These are phyloP conservation scores for Eutypella sp. DNA, from an alignment of 2,329 filamentous ascomycete genomes.

Conservation along the genomic window DNA sequence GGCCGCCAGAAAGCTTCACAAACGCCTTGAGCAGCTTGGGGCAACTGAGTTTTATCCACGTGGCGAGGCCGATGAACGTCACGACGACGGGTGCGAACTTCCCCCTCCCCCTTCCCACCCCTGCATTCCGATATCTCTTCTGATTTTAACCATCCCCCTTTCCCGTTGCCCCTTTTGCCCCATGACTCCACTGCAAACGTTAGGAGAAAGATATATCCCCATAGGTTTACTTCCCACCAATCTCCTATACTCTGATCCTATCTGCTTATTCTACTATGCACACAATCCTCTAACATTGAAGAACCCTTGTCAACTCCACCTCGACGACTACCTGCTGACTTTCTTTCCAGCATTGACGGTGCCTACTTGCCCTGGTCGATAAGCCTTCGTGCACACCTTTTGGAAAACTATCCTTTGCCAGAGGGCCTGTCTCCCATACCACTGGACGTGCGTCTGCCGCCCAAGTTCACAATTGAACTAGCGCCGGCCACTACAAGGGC, in stretches of 20 bases:
- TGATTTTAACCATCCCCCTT: slow-evolving; percentile 8
- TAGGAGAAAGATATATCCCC: too few relatives aligned
- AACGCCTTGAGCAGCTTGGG: slow-evolving; percentile 77
- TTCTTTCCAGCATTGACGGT: slow-evolving; percentile 63
- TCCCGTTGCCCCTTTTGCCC: slow-evolving; percentile 1
- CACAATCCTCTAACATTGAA: not conserved
- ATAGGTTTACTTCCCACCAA: too few relatives aligned
- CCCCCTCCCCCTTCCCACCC: slow-evolving; percentile 13
- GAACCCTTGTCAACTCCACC: not conserved
- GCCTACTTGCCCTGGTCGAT: slow-evolving; percentile 74
- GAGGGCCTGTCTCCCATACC: slow-evolving; percentile 64
- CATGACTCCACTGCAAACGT: too few relatives aligned
- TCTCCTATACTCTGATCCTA: too few relatives aligned
- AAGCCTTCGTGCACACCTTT: slow-evolving; percentile 60
- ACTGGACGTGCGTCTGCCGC: slow-evolving; percentile 67
- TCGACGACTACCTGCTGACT: slow-evolving; percentile 2
- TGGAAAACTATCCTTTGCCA: slow-evolving; percentile 65
- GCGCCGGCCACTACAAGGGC: slow-evolving; percentile 14
- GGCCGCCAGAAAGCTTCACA: slow-evolving; percentile 82
- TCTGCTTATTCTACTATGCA: too few relatives aligned
- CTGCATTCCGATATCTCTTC: too few relatives aligned
- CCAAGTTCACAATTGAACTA: slow-evolving; percentile 61
- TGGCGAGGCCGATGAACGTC: slow-evolving; percentile 89
- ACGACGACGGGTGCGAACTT: slow-evolving; percentile 72
- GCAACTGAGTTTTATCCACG: slow-evolving; percentile 69